Evolutionary conservation across 2,329 filamentous ascomycete genomes (phyloP).

Genomic region (Cladobotryum mycophilum): DNA sequence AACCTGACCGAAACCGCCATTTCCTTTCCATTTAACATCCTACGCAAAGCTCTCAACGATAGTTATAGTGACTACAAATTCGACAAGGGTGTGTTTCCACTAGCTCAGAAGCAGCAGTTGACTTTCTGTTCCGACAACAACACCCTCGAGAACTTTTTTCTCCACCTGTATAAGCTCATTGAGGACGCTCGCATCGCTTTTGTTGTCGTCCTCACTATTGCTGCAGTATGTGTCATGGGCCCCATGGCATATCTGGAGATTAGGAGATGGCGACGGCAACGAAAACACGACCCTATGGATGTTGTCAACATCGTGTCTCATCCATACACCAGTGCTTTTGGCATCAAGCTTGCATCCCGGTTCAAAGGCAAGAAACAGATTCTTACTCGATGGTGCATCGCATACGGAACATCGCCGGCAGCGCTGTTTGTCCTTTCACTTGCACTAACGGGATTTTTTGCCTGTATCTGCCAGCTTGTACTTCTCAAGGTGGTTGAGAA

Average conservation of each 20-base stretch:
- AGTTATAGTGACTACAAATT: conserved; percentile 70
- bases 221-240: conserved; percentile 66
- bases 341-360: conserved; percentile 61
- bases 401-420: conserved; percentile 78
- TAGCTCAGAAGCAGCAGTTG: conserved; percentile 75
- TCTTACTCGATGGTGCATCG: conserved; percentile 73
- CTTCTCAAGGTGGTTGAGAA: conserved; percentile 68
- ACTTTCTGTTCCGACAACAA: conserved; percentile 86
- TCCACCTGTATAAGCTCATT: conserved; percentile 60
- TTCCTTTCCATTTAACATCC: conserved; percentile 70
- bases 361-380: conserved; percentile 63
- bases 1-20: conserved; percentile 74
- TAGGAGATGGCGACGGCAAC: conserved; percentile 66
- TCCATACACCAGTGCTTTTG: conserved; percentile 65
- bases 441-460: conserved; percentile 73
- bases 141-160: conserved; percentile 78
- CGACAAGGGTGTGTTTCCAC: conserved; percentile 69
- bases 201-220: conserved; percentile 63
- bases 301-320: conserved; percentile 81
- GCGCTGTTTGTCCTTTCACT: conserved; percentile 84
- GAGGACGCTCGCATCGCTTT: conserved; percentile 66
- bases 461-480: conserved; percentile 75
- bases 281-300: conserved; percentile 75
- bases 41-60: conserved; percentile 66
- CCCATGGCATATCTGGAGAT: conserved; percentile 80